These are phyloP conservation scores for Claviceps purpurea DNA, from an alignment of 2,329 filamentous ascomycete species.

Conservation along the genomic window DNA sequence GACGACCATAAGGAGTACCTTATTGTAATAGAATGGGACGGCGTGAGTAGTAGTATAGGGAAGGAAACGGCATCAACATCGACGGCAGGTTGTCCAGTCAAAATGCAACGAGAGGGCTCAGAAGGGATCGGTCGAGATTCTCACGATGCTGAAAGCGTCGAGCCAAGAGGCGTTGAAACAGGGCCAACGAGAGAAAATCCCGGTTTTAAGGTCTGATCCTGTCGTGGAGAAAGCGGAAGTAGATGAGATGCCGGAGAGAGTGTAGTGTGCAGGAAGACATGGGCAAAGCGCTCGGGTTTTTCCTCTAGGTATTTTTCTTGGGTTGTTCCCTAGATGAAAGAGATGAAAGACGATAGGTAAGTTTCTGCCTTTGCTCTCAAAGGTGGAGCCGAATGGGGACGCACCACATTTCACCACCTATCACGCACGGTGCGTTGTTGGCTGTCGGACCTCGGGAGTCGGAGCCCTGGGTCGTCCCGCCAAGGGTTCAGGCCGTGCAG, in stretches of 20 bases:
- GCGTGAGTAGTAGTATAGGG: background rate
- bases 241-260: slow-evolving; percentile 1
- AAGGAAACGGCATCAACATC: background rate
- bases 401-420: background rate
- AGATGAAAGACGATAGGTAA: slow-evolving; percentile 4
- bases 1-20: slow-evolving; percentile 3
- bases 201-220: background rate
- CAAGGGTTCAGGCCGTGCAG: background rate
- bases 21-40: background rate
- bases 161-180: background rate
- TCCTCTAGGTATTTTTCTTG: slow-evolving; percentile 6
- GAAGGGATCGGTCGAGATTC: background rate
- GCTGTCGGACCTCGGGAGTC: background rate
- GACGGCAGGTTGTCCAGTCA: background rate
- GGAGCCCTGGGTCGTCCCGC: background rate
- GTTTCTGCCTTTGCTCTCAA: slow-evolving; percentile 8
- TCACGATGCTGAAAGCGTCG: background rate
- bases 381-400: slow-evolving; percentile 12
- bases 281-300: background rate
- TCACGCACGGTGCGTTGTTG: background rate
- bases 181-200: background rate
- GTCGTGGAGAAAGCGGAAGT: background rate
- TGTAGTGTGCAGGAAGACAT: slow-evolving; percentile 4
- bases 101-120: background rate
- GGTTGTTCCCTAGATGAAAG: slow-evolving; percentile 6